Percentiles rank a stretch among this genome's conserved stretches.
Conservation (phyloP, 2,329 filamentous ascomycete genomes). For the Clathrospora elynae region DNA sequence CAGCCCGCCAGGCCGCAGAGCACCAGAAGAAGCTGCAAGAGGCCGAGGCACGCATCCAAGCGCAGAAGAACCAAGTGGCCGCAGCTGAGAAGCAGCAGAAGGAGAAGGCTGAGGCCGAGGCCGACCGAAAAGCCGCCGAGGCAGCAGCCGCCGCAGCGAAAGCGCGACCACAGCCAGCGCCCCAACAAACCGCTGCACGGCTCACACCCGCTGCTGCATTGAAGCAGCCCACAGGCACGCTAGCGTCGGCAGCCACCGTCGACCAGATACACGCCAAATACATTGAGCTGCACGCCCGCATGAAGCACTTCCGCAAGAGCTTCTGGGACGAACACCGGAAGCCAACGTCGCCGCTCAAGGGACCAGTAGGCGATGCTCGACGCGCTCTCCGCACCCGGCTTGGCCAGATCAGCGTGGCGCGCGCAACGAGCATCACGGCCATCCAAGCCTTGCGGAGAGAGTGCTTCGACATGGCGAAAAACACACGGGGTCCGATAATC, state of each 20-base stretch:
- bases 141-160: slow-evolving; percentile 33
- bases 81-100: slow-evolving; percentile 33
- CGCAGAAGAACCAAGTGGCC: slow-evolving; percentile 40
- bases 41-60: slow-evolving; percentile 38
- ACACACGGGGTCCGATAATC: slow-evolving; percentile 35
- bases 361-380: slow-evolving; percentile 38
- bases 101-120: slow-evolving; percentile 40
- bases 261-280: slow-evolving; percentile 44
- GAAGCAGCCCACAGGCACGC: slow-evolving; percentile 11
- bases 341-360: slow-evolving; percentile 34
- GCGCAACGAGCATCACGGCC: slow-evolving; percentile 33
- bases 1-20: slow-evolving; percentile 33
- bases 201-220: slow-evolving; percentile 8
- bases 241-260: slow-evolving; percentile 23
- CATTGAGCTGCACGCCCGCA: slow-evolving; percentile 42
- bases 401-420: slow-evolving; percentile 42
- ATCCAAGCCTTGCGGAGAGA: slow-evolving; percentile 38
- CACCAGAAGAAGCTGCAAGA: slow-evolving; percentile 38
- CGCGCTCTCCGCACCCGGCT: slow-evolving; percentile 39
- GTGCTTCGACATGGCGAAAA: slow-evolving; percentile 34
- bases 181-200: slow-evolving; percentile 16
- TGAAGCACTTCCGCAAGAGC: slow-evolving; percentile 45
- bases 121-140: slow-evolving; percentile 38
- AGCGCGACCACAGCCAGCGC: slow-evolving; percentile 27
- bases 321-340: slow-evolving; percentile 36